Evolutionary conservation across 2,329 filamentous ascomycete species (phyloP).

Genomic region (Aspergillus sp.): DNA sequence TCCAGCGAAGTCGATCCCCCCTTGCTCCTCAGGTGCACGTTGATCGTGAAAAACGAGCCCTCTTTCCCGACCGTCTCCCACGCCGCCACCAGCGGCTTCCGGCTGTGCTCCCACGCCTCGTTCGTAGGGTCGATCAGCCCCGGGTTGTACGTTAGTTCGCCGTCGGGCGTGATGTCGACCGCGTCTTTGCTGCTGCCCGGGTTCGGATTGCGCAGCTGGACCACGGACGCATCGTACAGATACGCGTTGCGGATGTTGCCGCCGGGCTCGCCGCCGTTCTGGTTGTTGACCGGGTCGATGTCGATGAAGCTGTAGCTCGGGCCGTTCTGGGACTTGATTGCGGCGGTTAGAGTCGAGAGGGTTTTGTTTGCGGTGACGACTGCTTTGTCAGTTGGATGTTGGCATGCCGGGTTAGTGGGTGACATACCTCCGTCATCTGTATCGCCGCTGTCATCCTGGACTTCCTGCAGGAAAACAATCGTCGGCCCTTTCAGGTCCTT

Average conservation of each 20-base stretch:
- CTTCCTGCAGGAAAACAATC: slow-evolving; percentile 59
- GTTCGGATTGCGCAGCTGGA: slow-evolving; percentile 52
- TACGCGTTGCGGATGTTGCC: slow-evolving; percentile 65
- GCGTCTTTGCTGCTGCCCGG: slow-evolving; percentile 46
- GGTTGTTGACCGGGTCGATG: slow-evolving; percentile 49
- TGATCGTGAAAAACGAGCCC: slow-evolving; percentile 59
- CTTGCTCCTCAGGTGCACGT: slow-evolving; percentile 60
- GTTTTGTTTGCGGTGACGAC: slow-evolving; percentile 50
- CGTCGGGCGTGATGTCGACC: slow-evolving; percentile 49
- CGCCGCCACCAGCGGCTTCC: slow-evolving; percentile 58
- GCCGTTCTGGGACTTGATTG: slow-evolving; percentile 43
- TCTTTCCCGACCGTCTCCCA: slow-evolving; percentile 52
- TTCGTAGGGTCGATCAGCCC: slow-evolving; percentile 57
- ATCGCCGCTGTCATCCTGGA: slow-evolving; percentile 58
- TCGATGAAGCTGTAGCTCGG: slow-evolving; percentile 50
- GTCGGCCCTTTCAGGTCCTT: slow-evolving; percentile 55
- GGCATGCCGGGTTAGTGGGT: too few species aligned
- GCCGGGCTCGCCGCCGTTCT: slow-evolving; percentile 58
- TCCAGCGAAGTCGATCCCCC: slow-evolving; percentile 56
- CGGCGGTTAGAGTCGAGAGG: slow-evolving; percentile 45
- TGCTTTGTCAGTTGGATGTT: too few species aligned
- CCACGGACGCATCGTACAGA: slow-evolving; percentile 53
- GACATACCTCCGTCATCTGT: slow-evolving; percentile 49
- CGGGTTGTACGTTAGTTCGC: slow-evolving; percentile 57
- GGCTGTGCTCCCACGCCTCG: slow-evolving; percentile 49